Conservation (phyloP, 2,329 filamentous ascomycete genomes). For the Thelonectria rubi region DNA sequence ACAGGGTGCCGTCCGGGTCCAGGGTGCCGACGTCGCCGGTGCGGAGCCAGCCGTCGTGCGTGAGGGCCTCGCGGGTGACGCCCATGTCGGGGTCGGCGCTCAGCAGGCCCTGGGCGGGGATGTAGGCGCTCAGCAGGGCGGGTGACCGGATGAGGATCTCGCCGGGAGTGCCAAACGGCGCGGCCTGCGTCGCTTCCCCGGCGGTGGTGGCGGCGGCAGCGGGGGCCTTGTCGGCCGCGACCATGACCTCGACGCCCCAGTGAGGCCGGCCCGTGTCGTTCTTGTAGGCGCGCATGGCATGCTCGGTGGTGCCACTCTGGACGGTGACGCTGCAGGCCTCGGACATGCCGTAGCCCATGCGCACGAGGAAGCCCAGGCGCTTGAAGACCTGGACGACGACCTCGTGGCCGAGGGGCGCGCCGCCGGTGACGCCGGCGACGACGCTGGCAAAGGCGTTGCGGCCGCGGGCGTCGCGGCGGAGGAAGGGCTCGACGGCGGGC, state of each 20-base stretch:
- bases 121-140: slow-evolving; percentile 74
- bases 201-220: too few relatives aligned
- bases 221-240: slow-evolving; percentile 51
- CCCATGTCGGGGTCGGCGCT: slow-evolving; percentile 47
- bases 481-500: slow-evolving; percentile 69
- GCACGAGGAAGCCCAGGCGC: slow-evolving; percentile 58
- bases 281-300: slow-evolving; percentile 53
- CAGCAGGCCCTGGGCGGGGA: slow-evolving; percentile 61
- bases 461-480: slow-evolving; percentile 53
- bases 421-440: slow-evolving; percentile 64
- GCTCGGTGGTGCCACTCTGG: slow-evolving; percentile 63
- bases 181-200: slow-evolving; percentile 44
- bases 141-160: slow-evolving; percentile 73
- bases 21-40: slow-evolving; percentile 75
- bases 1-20: slow-evolving; percentile 63
- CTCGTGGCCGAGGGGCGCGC: slow-evolving; percentile 68
- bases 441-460: slow-evolving; percentile 68
- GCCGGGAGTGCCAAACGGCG: slow-evolving; percentile 62
- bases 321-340: slow-evolving; percentile 73
- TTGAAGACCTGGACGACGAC: slow-evolving; percentile 68
- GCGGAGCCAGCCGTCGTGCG: slow-evolving; percentile 71
- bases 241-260: slow-evolving; percentile 71
- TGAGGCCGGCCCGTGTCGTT: slow-evolving; percentile 74
- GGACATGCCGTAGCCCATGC: slow-evolving; percentile 79
- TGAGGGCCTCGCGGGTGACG: slow-evolving; percentile 50